Evolutionary conservation across 805 yeast genomes (phyloP).

Genomic region (Pichia paraexigua): DNA sequence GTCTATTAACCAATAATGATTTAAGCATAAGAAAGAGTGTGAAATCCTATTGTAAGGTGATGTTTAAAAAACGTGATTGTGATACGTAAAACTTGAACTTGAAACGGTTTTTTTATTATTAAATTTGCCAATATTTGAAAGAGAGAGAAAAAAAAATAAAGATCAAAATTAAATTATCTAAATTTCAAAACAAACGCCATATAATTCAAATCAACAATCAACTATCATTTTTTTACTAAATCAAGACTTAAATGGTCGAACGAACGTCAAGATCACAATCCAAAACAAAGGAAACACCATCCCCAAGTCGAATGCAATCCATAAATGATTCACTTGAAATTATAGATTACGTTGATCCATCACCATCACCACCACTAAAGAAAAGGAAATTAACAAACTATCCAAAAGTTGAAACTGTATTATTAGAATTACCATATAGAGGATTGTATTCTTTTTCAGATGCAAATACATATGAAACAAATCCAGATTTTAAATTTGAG

Average conservation of each 20-base stretch:
- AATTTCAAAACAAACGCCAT: no score
- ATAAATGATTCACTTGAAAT: neutral
- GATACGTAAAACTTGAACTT: no score
- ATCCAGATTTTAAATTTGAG: conserved; percentile 37
- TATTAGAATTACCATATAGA: conserved; percentile 55
- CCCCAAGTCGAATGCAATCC: neutral
- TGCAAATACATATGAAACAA: conserved; percentile 51
- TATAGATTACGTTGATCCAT: neutral
- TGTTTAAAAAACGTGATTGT: no score
- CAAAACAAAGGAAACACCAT: neutral
- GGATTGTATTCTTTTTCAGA: conserved; percentile 56
- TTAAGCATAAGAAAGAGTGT: neutral
- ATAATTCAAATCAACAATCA: no score
- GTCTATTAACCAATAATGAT: neutral
- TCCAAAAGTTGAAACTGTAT: conserved; percentile 28
- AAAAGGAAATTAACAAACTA: neutral
- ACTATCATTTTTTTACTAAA: no score
- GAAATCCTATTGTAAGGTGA: no score
- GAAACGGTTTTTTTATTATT: no score
- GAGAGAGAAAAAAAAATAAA: no score
- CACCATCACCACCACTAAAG: neutral
- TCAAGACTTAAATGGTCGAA: neutral
- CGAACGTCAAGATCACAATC: conserved; percentile 1
- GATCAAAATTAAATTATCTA: no score
- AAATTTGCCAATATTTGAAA: no score